Evolutionary conservation across 176 grass and related monocot genomes (phyloP), one percentile per base, ranked within the genome.

Genomic region (Cocos nucifera): DNA sequence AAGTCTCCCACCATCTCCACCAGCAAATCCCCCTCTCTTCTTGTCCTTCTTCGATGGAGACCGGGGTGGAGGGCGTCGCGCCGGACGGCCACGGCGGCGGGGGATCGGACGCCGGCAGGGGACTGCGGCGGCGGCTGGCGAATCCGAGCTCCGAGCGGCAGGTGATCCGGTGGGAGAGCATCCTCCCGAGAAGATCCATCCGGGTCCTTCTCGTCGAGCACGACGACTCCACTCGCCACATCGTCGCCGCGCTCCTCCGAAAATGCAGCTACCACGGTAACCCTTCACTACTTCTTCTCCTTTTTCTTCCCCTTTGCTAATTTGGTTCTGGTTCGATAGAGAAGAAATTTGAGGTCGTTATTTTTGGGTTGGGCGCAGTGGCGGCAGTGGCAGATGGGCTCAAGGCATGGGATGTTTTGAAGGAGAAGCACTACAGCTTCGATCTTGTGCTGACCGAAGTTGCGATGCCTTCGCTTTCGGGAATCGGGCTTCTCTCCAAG

Each of bases 391-490:
- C 84, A 5, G 87, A 98, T 70, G 93, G 84, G 50, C 63, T 92
- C 62, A 98, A 98, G 84, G 93, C 93, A 15, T 98, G 93, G 88
- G 76, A 76, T 79, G 82, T 98, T 2, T 74, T 98, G 81, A 73
- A 81, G 69, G 84, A 29, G 52, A 83, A 71, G 19, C 66, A 73
- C 6, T 98, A 83, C 69, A 73, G 66, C 2, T 92, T 98, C 66
- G 93, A 98, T 83, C 84, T 98, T 67, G 93, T 98, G 39, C 82
- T 98, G 81, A 86, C 93, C 17, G 93, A 98, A 69, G 87, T 98
- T 15, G 77, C 55, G 58, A 92, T 98, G 93, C 93, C 93, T n/a
- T 79, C 79, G 27, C 84, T 92, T 50, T 92, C 87, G 24, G 84
- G 93, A 19, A 98, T 98, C 63, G 76, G 81, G 75, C 82, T 98